phyloP scores from a whole-genome alignment of 2,329 filamentous ascomycete species.

The Alternaria rosae region DNA sequence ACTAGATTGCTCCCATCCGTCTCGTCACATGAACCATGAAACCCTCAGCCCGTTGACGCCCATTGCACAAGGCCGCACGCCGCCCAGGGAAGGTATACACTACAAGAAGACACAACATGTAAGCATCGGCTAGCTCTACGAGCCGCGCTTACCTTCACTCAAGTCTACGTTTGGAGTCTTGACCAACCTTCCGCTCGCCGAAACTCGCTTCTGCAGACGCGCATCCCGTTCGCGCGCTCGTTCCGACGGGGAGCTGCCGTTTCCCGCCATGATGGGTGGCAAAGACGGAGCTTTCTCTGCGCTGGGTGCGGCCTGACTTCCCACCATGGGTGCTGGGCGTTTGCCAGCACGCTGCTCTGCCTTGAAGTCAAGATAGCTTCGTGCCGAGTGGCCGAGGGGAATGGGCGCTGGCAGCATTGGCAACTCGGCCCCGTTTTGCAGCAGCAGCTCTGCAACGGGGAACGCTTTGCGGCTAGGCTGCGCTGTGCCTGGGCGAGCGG shows the following conservation, averaged over 20 bases:
- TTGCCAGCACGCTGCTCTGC: slow-evolving; percentile 55
- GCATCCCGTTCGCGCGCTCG: slow-evolving; percentile 48
- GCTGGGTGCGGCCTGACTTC: slow-evolving; percentile 56
- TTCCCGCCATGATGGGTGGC: slow-evolving; percentile 58
- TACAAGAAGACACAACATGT: slow-evolving; percentile 37
- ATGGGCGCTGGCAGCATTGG: slow-evolving; percentile 79
- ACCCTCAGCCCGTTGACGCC: slow-evolving; percentile 38
- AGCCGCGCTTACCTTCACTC: slow-evolving; percentile 46
- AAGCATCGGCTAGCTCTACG: slow-evolving; percentile 37
- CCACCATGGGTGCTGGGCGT: slow-evolving; percentile 53
- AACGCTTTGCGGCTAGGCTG: slow-evolving; percentile 66
- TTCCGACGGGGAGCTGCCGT: slow-evolving; percentile 50
- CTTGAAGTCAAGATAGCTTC: slow-evolving; percentile 84
- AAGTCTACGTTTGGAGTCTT: slow-evolving; percentile 40
- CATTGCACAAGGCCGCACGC: slow-evolving; percentile 40
- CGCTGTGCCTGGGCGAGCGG: slow-evolving; percentile 51
- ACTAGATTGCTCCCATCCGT: slow-evolving; percentile 4
- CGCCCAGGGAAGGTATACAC: slow-evolving; percentile 46
- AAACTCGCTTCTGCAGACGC: slow-evolving; percentile 51
- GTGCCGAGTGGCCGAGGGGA: slow-evolving; percentile 80
- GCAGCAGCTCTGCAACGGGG: slow-evolving; percentile 85
- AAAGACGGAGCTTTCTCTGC: slow-evolving; percentile 69
- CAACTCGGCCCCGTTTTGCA: slow-evolving; percentile 93
- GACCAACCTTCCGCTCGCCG: slow-evolving; percentile 52
- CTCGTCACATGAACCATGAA: slow-evolving; percentile 11